Evolutionary conservation across 306 rosid species (phyloP).

Genomic region (Lathyrus tuberosus): DNA sequence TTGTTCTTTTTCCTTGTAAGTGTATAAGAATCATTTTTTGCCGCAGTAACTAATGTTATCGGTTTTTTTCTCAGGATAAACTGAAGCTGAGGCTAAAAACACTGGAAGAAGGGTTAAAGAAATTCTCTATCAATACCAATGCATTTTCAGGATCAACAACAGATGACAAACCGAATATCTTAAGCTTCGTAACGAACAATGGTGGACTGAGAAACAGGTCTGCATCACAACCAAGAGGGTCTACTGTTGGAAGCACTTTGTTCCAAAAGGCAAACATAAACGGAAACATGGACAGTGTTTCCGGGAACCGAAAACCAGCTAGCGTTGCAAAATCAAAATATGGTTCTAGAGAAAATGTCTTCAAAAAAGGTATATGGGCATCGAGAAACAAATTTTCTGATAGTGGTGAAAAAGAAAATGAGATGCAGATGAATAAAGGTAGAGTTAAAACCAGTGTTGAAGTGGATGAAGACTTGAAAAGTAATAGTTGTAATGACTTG

Average conservation of each 20-base stretch:
- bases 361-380: slow-evolving; percentile 73
- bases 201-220: slow-evolving; percentile 73
- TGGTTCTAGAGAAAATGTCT: slow-evolving; percentile 53
- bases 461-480: slow-evolving; percentile 39
- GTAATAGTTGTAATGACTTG: slow-evolving; percentile 40
- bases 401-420: slow-evolving; percentile 68
- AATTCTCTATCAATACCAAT: slow-evolving; percentile 51
- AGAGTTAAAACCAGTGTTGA: slow-evolving; percentile 38
- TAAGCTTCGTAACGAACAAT: slow-evolving; percentile 65
- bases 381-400: slow-evolving; percentile 73
- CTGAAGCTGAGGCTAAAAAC: slow-evolving; percentile 83
- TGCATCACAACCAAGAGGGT: slow-evolving; percentile 72
- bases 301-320: slow-evolving; percentile 36
- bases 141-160: slow-evolving; percentile 52
- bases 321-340: slow-evolving; percentile 42
- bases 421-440: slow-evolving; percentile 39
- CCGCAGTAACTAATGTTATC: background rate
- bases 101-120: slow-evolving; percentile 82
- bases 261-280: slow-evolving; percentile 42
- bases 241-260: slow-evolving; percentile 53
- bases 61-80: slow-evolving; percentile 65
- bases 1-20: background rate
- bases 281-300: slow-evolving; percentile 37
- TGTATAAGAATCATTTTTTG: background rate
- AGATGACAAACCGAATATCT: slow-evolving; percentile 63